These are phyloP conservation scores for Podosphaera fusca DNA, from an alignment of 2,329 filamentous ascomycete genomes.

Conservation along the genomic window DNA sequence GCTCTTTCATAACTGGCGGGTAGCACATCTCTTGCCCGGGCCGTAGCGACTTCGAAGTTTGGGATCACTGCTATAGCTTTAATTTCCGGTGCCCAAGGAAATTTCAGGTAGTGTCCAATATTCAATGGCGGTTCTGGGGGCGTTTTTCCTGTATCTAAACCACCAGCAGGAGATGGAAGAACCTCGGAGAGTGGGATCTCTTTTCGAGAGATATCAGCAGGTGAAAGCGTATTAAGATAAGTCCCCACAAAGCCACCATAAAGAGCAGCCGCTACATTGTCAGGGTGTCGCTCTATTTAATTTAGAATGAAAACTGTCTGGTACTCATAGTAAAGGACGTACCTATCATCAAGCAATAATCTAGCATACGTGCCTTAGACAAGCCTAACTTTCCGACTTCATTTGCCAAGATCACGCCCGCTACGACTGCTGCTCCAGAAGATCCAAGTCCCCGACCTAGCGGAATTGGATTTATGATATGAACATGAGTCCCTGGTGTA, in stretches of 20 bases:
- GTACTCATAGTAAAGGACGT: constrained; percentile 10
- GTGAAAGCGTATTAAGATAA: constrained; percentile 77
- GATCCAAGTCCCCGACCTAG: constrained; percentile 83
- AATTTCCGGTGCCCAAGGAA: constrained; percentile 81
- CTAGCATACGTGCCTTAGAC: constrained; percentile 61
- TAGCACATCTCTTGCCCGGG: constrained; percentile 67
- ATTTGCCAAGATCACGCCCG: constrained; percentile 80
- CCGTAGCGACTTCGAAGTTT: constrained; percentile 86
- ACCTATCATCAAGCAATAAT: constrained; percentile 96
- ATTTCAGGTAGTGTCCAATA: constrained; percentile 92
- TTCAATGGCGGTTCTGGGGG: constrained; percentile 76
- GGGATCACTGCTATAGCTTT: constrained; percentile 94
- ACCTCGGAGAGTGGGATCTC: constrained; percentile 93
- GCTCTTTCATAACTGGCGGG: constrained; percentile 56
- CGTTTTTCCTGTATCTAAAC: constrained; percentile 65
- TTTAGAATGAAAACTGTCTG: neutral
- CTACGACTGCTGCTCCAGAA: constrained; percentile 84
- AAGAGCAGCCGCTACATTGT: constrained; percentile 84
- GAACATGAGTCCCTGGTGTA: constrained; percentile 67
- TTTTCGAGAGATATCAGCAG: constrained; percentile 69
- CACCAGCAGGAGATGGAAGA: constrained; percentile 70
- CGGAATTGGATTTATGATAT: constrained; percentile 89
- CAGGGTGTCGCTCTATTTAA: constrained; percentile 52
- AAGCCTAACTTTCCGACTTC: constrained; percentile 63
- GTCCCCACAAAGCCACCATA: constrained; percentile 95